Evolutionary conservation across 192 early-diverging fungal species (phyloP).

Genomic region (Spizellomyces sp.): DNA sequence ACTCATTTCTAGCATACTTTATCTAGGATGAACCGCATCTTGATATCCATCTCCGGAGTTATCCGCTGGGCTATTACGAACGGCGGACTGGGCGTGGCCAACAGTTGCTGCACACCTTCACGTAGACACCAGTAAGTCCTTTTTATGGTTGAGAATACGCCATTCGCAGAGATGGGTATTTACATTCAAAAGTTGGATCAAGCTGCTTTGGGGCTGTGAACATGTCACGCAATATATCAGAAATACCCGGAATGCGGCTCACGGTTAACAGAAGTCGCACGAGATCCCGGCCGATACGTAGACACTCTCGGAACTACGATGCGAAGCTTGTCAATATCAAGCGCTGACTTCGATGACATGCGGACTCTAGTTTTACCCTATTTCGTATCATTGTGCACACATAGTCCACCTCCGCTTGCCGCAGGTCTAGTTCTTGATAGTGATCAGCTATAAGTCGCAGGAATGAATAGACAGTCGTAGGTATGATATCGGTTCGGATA

Average conservation of each 20-base stretch:
- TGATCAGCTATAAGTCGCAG: slow-evolving; percentile 24
- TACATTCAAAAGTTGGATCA: slow-evolving; percentile 16
- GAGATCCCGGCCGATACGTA: slow-evolving; percentile 27
- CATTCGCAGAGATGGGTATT: not conserved
- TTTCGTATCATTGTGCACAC: slow-evolving; percentile 17
- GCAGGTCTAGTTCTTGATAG: not conserved
- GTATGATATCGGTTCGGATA: slow-evolving; percentile 7
- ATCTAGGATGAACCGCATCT: slow-evolving; percentile 27
- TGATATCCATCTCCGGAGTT: slow-evolving; percentile 22
- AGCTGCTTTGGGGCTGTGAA: not conserved
- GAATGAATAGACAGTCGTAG: slow-evolving; percentile 14
- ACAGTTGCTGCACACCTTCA: slow-evolving; percentile 1
- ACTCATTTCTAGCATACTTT: not conserved
- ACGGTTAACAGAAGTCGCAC: slow-evolving; percentile 2
- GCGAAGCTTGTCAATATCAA: not conserved
- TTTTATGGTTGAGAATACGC: not conserved
- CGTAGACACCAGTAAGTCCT: not conserved
- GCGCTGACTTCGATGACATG: too few relatives aligned
- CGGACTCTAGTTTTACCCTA: slow-evolving; percentile 1
- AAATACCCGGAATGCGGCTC: slow-evolving; percentile 3
- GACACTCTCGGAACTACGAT: slow-evolving; percentile 15
- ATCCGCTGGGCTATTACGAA: slow-evolving; percentile 14
- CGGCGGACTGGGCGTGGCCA: slow-evolving; percentile 19
- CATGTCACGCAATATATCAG: slow-evolving; percentile 15
- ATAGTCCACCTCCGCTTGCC: slow-evolving; percentile 16